phyloP scores from a whole-genome alignment of 805 yeast species.

The Sugiyamaella lignohabitans region DNA sequence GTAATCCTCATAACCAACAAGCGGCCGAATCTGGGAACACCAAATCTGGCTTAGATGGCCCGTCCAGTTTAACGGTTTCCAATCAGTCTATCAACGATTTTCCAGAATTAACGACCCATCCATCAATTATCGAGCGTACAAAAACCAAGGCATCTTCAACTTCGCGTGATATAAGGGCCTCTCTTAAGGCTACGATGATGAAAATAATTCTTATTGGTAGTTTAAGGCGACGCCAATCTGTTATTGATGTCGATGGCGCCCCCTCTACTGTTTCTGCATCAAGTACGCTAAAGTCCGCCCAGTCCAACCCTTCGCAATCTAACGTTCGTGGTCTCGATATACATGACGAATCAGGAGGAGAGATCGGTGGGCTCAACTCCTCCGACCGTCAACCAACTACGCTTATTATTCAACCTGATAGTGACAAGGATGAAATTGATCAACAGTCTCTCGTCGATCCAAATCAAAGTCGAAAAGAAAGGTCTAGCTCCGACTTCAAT shows the following conservation, averaged over 20 bases:
- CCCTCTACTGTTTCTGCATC: background rate
- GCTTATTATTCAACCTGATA: background rate
- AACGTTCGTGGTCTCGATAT: background rate
- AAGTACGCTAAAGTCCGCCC: background rate
- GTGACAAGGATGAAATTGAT: background rate
- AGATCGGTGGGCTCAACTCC: background rate
- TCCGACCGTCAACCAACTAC: background rate
- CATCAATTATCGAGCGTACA: slow-evolving; percentile 4
- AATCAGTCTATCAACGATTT: background rate
- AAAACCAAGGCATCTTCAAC: slow-evolving; percentile 1
- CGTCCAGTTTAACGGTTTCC: slow-evolving; percentile 1
- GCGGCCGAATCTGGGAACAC: background rate
- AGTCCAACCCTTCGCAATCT: background rate
- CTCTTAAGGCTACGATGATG: slow-evolving; percentile 10
- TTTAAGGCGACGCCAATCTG: slow-evolving; percentile 1
- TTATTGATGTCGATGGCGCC: background rate
- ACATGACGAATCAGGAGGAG: background rate
- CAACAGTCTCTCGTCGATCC: too few relatives aligned
- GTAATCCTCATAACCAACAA: slow-evolving; percentile 3
- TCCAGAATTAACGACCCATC: background rate
- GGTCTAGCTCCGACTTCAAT: background rate
- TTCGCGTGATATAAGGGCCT: slow-evolving; percentile 2
- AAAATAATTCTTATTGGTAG: slow-evolving; percentile 6
- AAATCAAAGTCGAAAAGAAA: background rate
- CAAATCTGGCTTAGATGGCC: background rate